Evolutionary conservation across 805 yeast species (phyloP).

Genomic region (Candida sonorensis): DNA sequence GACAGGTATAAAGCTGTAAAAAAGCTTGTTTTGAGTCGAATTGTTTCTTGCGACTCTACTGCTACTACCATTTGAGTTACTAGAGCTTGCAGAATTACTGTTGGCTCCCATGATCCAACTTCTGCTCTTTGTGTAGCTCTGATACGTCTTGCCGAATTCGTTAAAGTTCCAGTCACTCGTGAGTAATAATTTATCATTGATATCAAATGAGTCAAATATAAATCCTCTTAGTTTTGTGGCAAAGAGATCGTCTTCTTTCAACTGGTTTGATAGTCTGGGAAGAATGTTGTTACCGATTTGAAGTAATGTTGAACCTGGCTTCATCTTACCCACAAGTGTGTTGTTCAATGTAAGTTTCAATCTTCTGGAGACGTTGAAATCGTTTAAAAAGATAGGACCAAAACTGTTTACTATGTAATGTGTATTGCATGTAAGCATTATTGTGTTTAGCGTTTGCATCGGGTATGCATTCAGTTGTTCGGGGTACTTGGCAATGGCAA

Average conservation of each 20-base stretch:
- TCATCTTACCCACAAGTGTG: slow-evolving; percentile 22
- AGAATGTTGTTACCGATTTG: slow-evolving; percentile 22
- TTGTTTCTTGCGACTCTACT: no score
- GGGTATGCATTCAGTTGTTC: slow-evolving; percentile 12
- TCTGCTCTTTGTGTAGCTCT: slow-evolving; percentile 12
- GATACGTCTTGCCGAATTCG: slow-evolving; percentile 11
- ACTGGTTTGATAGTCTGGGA: slow-evolving; percentile 13
- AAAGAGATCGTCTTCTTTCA: slow-evolving; percentile 18
- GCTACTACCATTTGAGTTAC: not conserved
- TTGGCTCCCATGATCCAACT: no score
- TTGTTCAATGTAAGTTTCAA: slow-evolving; percentile 18
- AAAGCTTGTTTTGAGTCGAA: no score
- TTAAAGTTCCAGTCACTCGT: slow-evolving; percentile 23
- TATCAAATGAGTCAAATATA: slow-evolving; percentile 21
- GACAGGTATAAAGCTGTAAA: slow-evolving; percentile 12
- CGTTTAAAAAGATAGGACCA: slow-evolving; percentile 15
- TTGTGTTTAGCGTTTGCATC: slow-evolving; percentile 21
- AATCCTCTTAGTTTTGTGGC: slow-evolving; percentile 17
- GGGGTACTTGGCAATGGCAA: slow-evolving; percentile 8
- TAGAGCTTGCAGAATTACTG: no score
- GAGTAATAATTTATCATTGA: slow-evolving; percentile 24
- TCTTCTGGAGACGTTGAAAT: slow-evolving; percentile 9
- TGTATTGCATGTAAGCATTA: slow-evolving; percentile 15
- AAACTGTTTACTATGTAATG: slow-evolving; percentile 17
- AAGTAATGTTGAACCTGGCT: slow-evolving; percentile 27